Evolutionary conservation across 352 stramenopile species (phyloP).

Genomic region (Paralagenidium karlingii): DNA sequence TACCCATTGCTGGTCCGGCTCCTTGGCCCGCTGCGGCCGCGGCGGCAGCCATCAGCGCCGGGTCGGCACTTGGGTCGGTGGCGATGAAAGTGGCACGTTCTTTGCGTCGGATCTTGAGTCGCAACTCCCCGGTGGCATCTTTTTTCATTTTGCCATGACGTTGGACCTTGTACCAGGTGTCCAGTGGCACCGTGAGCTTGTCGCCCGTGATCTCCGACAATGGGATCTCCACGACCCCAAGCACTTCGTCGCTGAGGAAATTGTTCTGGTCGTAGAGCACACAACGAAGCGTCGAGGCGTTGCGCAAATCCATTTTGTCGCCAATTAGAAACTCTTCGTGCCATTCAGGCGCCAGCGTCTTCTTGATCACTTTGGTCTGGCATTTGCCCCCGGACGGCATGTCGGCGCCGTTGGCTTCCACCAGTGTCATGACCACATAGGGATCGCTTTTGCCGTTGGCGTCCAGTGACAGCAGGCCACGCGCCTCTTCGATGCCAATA

Average conservation of each 20-base stretch:
- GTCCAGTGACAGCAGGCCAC: conserved; percentile 49
- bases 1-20: not conserved
- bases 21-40: conserved; percentile 3
- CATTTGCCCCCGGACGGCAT: conserved; percentile 31
- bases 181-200: conserved; percentile 19
- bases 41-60: not conserved
- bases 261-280: conserved; percentile 38
- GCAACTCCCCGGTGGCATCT: conserved; percentile 43
- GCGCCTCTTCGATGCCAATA: conserved; percentile 54
- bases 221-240: conserved; percentile 63
- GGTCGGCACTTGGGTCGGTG: conserved; percentile 17
- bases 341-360: conserved; percentile 48
- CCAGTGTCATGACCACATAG: conserved; percentile 54
- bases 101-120: too few relatives aligned
- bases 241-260: conserved; percentile 37
- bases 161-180: conserved; percentile 63
- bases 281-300: conserved; percentile 45
- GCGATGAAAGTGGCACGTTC: conserved; percentile 10
- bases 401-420: conserved; percentile 34
- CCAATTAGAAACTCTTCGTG: conserved; percentile 48
- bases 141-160: conserved; percentile 61
- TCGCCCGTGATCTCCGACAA: conserved; percentile 31
- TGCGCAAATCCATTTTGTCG: conserved; percentile 44
- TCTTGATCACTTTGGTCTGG: conserved; percentile 59
- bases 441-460: conserved; percentile 55